These are phyloP conservation scores for Erigeron canadensis DNA, from an alignment of 129 eudicot species.

Conservation along the genomic window DNA sequence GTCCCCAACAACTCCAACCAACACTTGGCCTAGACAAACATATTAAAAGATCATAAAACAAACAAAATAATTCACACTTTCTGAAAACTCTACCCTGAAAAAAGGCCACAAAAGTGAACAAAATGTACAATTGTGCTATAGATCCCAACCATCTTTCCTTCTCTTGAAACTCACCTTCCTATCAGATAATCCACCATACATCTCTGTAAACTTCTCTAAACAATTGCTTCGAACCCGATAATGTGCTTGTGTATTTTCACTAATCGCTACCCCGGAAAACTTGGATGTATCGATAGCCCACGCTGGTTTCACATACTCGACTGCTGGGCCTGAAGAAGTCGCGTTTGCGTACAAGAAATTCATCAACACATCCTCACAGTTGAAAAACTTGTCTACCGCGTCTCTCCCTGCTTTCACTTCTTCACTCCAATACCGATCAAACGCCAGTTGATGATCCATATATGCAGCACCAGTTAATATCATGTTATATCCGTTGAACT, in stretches of 20 bases:
- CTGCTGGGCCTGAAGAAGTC: conserved; percentile 38
- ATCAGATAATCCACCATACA: conserved; percentile 62
- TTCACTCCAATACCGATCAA: conserved; percentile 75
- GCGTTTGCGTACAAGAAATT: conserved; percentile 78
- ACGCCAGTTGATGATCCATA: conserved; percentile 49
- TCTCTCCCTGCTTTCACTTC: conserved; percentile 61
- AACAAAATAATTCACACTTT: conserved; percentile 24
- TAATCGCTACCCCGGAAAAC: conserved; percentile 74
- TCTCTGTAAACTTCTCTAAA: conserved; percentile 45
- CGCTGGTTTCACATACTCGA: conserved; percentile 74
- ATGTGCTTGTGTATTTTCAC: conserved; percentile 69
- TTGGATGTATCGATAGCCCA: conserved; percentile 78
- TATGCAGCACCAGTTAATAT: conserved; percentile 91
- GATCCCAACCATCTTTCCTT: conserved; percentile 90
- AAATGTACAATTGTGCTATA: conserved; percentile 32
- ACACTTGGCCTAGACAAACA: not conserved
- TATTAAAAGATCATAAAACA: conserved; percentile 13
- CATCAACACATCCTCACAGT: conserved; percentile 86
- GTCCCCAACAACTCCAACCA: no score
- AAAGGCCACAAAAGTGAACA: conserved; percentile 12
- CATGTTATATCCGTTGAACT: conserved; percentile 72
- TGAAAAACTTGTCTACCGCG: conserved; percentile 59
- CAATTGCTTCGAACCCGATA: conserved; percentile 65
- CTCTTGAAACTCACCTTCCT: conserved; percentile 52
- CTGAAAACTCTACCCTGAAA: not conserved